These are phyloP conservation scores for Bifiguratus adelaidae DNA, from an alignment of 192 early-diverging fungal species.

Conservation along the genomic window DNA sequence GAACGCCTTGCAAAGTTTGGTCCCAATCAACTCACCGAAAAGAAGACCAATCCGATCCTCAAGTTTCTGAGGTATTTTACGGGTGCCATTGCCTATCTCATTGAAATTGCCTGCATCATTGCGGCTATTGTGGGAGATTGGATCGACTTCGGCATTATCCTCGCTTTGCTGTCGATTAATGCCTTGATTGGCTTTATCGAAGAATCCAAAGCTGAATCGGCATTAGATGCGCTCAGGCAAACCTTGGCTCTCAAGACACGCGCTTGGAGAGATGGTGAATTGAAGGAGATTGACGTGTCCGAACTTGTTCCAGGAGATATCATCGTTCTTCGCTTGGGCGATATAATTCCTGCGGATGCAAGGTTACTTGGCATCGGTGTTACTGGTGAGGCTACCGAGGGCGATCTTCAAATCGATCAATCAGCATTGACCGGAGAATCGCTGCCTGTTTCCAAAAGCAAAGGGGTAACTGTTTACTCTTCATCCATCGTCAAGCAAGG, in stretches of 20 bases:
- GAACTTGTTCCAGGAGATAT: conserved; percentile 83
- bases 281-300: conserved; percentile 54
- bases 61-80: conserved; percentile 76
- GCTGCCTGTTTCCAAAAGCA: conserved; percentile 71
- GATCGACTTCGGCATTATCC: conserved; percentile 78
- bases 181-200: conserved; percentile 90
- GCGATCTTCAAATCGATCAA: conserved; percentile 76
- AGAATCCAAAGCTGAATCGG: conserved; percentile 88
- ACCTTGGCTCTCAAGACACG: conserved; percentile 84
- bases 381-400: conserved; percentile 54
- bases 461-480: conserved; percentile 74
- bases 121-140: conserved; percentile 55
- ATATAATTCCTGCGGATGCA: conserved; percentile 85
- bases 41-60: conserved; percentile 69
- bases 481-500: conserved; percentile 88
- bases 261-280: conserved; percentile 65
- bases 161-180: conserved; percentile 71
- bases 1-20: conserved; percentile 67
- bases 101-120: conserved; percentile 78
- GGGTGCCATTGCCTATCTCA: conserved; percentile 77
- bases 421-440: conserved; percentile 89
- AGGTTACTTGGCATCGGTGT: conserved; percentile 64
- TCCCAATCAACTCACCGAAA: conserved; percentile 68
- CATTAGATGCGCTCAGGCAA: conserved; percentile 89
- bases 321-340: conserved; percentile 73